Percentiles rank a stretch among this genome's conserved stretches.
These are phyloP conservation scores for Populus euphratica DNA, from an alignment of 345 rosid species.

Conservation along the genomic window DNA sequence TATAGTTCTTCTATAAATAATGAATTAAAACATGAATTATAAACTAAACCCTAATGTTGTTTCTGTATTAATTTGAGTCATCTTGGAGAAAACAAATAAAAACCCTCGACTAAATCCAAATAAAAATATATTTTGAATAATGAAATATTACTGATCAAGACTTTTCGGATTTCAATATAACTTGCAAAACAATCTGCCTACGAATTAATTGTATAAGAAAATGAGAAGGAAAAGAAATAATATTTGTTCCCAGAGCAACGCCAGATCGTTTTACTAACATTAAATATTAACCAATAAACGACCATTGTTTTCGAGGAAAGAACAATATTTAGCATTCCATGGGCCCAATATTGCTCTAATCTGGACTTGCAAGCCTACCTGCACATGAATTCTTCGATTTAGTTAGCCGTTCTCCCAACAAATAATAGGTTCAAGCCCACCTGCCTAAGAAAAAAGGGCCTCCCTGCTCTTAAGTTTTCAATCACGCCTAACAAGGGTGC, in stretches of 20 bases:
- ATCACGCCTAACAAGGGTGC: too few species aligned
- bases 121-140: not conserved
- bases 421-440: not conserved
- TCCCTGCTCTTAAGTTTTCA: not conserved
- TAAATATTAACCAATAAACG: not conserved
- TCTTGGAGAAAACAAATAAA: not conserved
- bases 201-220: not conserved
- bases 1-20: not conserved
- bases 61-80: not conserved
- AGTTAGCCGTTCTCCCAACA: not conserved
- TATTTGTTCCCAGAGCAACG: not conserved
- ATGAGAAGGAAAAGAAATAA: not conserved
- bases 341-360: not conserved
- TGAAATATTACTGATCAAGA: not conserved
- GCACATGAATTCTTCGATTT: too few species aligned
- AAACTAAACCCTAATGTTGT: not conserved
- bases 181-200: not conserved
- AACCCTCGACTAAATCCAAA: not conserved
- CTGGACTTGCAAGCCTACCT: not conserved
- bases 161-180: not conserved
- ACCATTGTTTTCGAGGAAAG: not conserved
- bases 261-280: not conserved
- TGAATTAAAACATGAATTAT: not conserved
- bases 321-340: not conserved
- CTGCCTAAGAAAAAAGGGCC: not conserved